Evolutionary conservation across 2,329 filamentous ascomycete genomes (phyloP).

Genomic region (Clathrospora elynae): DNA sequence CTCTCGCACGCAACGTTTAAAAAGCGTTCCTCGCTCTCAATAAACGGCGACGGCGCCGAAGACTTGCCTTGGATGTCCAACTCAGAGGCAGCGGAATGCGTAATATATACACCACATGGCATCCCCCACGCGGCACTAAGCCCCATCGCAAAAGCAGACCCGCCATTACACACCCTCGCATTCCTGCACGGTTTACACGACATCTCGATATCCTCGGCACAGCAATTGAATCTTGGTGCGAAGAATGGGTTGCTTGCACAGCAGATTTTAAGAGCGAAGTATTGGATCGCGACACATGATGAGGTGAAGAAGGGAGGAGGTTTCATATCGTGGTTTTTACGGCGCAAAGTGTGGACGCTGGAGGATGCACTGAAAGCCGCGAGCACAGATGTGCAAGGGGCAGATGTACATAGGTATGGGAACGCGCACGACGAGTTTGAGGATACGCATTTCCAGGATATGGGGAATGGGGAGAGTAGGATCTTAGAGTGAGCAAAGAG

Average conservation of each 20-base stretch:
- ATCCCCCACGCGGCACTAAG: constrained; percentile 57
- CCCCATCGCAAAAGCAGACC: constrained; percentile 52
- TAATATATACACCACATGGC: constrained; percentile 70
- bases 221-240: constrained; percentile 68
- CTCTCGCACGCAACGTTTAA: constrained; percentile 32
- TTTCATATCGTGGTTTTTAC: constrained; percentile 58
- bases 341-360: constrained; percentile 50
- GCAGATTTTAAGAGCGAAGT: constrained; percentile 58
- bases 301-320: constrained; percentile 66
- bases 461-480: constrained; percentile 62
- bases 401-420: constrained; percentile 28
- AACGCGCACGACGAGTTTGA: constrained; percentile 41
- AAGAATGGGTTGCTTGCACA: constrained; percentile 65
- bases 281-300: constrained; percentile 70
- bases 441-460: constrained; percentile 57
- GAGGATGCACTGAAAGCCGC: constrained; percentile 57
- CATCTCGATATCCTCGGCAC: constrained; percentile 56
- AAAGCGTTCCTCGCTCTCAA: constrained; percentile 41
- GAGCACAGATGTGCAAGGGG: constrained; percentile 51
- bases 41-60: constrained; percentile 37
- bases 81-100: constrained; percentile 54
- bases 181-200: constrained; percentile 69
- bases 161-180: constrained; percentile 59
- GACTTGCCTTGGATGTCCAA: constrained; percentile 13
- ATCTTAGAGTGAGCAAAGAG: constrained; percentile 50